Evolutionary conservation across 352 stramenopile species (phyloP).

Genomic region (Phytopythium sindhum): DNA sequence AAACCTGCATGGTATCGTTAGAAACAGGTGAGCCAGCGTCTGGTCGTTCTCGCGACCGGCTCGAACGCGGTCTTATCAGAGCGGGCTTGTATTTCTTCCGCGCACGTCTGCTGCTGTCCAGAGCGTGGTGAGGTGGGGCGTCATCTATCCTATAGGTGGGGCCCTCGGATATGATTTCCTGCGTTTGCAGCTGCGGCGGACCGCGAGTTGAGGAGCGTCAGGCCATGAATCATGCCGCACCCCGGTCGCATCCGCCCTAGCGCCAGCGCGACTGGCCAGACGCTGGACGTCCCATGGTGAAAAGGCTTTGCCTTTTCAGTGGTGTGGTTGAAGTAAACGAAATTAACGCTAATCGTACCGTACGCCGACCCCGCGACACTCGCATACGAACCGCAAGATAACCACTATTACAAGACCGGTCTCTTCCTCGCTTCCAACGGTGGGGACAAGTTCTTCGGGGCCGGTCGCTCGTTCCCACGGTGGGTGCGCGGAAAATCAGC

Average conservation of each 20-base stretch:
- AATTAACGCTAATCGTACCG: not conserved
- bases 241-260: too few species aligned
- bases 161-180: not conserved
- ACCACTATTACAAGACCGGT: not conserved
- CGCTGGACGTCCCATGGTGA: not conserved
- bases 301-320: too few species aligned
- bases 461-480: not conserved
- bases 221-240: not conserved
- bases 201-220: not conserved
- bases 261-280: not conserved
- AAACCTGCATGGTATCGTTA: not conserved
- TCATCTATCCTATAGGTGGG: not conserved
- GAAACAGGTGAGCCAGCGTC: not conserved
- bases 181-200: not conserved
- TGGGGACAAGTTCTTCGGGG: too few species aligned
- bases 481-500: constrained; percentile 1
- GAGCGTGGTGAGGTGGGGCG: not conserved
- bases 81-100: not conserved
- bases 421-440: not conserved
- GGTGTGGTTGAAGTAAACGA: too few species aligned
- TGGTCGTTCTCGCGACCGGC: not conserved
- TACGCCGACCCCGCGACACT: not conserved
- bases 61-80: not conserved
- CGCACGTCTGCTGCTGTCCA: not conserved
- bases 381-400: not conserved